Evolutionary conservation across 352 stramenopile species (phyloP).

Genomic region (Bremia lactucae): DNA sequence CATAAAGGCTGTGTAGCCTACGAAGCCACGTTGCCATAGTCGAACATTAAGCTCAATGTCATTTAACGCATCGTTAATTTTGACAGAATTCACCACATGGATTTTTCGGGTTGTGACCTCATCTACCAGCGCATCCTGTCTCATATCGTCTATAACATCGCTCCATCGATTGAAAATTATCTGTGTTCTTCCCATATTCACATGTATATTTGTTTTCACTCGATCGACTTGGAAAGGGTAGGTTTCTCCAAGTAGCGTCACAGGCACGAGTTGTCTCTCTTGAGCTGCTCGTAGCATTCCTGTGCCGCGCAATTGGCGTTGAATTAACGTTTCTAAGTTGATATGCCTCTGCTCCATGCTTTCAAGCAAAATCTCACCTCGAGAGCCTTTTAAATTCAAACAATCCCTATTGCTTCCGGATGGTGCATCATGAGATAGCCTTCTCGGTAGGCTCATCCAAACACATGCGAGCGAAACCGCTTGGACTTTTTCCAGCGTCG

Average conservation of each 20-base stretch:
- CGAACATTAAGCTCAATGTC: conserved; percentile 17
- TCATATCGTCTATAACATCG: not conserved
- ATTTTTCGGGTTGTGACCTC: conserved; percentile 12
- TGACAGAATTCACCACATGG: conserved; percentile 5
- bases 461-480: not conserved
- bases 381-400: conserved; percentile 2
- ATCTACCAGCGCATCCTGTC: conserved; percentile 6
- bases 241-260: conserved; percentile 38
- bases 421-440: conserved; percentile 16
- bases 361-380: conserved; percentile 24
- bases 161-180: conserved; percentile 16
- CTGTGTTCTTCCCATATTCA: not conserved
- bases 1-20: conserved; percentile 40
- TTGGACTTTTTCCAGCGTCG: conserved; percentile 13
- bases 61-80: conserved; percentile 1
- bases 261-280: conserved; percentile 25
- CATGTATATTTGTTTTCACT: conserved; percentile 1
- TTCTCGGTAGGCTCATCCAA: conserved; percentile 28
- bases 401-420: not conserved
- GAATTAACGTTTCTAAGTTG: conserved; percentile 18
- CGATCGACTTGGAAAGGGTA: conserved; percentile 35
- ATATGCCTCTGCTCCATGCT: conserved; percentile 30
- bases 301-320: conserved; percentile 25
- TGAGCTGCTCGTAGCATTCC: conserved; percentile 6
- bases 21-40: conserved; percentile 30